Evolutionary conservation across 192 early-diverging fungal genomes (phyloP).

Genomic region (Chytriomyces sp.): DNA sequence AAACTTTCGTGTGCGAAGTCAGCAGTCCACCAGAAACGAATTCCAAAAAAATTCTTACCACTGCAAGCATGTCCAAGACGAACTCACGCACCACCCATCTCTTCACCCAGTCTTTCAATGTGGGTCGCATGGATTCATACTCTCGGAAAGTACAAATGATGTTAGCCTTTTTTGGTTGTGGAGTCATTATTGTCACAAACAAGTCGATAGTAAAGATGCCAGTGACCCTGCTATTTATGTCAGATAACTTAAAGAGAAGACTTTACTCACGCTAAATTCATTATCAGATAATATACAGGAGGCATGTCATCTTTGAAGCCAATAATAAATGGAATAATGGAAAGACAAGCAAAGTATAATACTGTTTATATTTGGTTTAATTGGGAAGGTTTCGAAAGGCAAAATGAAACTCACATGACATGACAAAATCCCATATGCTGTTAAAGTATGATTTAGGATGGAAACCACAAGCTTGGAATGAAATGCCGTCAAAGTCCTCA

Average conservation of each 20-base stretch:
- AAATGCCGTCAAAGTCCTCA: too few species aligned
- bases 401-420: not conserved
- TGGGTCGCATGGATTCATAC: conserved; percentile 12
- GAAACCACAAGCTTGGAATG: not conserved
- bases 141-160: conserved; percentile 3
- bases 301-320: too few species aligned
- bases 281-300: too few species aligned
- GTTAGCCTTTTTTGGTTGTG: not conserved
- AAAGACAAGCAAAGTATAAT: conserved; percentile 16
- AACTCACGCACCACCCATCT: not conserved
- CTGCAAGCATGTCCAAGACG: not conserved
- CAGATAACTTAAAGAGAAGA: not conserved
- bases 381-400: too few species aligned
- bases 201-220: not conserved
- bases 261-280: conserved; percentile 3
- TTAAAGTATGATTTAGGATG: conserved; percentile 22
- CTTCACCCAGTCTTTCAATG: not conserved
- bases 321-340: conserved; percentile 12
- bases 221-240: not conserved
- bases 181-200: not conserved
- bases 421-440: conserved; percentile 16
- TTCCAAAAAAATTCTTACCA: not conserved
- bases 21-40: not conserved
- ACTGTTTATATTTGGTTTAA: too few species aligned
- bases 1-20: not conserved